Conservation (phyloP, 768 basidiomycete genomes). For the Pulveroboletus ravenelii region DNA sequence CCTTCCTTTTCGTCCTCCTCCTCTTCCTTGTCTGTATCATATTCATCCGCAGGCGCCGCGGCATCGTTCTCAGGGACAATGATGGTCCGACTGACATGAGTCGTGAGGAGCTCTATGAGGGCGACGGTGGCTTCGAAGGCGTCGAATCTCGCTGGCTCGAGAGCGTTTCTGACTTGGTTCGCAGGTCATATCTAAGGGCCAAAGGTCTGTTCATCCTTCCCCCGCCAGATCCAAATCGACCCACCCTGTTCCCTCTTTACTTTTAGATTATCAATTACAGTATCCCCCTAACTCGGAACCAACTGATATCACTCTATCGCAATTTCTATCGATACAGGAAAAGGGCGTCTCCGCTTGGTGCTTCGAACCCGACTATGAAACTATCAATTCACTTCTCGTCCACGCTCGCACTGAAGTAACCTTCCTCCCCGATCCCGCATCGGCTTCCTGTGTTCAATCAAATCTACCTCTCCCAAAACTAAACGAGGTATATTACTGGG, state of each 20-base stretch:
- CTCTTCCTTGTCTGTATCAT: conserved; percentile 89
- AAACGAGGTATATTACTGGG: conserved; percentile 99
- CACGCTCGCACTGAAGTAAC: conserved; percentile 96
- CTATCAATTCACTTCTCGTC: conserved; percentile 86
- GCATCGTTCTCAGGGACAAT: conserved; percentile 75
- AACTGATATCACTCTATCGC: conserved; percentile 96
- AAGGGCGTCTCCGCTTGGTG: conserved; percentile 99
- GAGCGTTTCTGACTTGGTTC: conserved; percentile 58
- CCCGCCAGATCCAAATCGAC: conserved; percentile 4
- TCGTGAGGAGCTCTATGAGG: conserved; percentile 83
- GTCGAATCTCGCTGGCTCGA: conserved; percentile 95
- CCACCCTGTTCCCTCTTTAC: background rate
- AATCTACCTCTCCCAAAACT: conserved; percentile 95
- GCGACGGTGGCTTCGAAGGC: conserved; percentile 90
- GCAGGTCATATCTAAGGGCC: conserved; percentile 73
- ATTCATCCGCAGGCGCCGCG: conserved; percentile 70
- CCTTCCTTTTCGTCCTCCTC: conserved; percentile 87
- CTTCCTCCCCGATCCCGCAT: conserved; percentile 93
- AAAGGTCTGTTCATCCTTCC: conserved; percentile 57
- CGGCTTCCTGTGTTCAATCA: conserved; percentile 91
- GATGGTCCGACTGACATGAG: conserved; percentile 94
- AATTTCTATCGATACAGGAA: conserved; percentile 98
- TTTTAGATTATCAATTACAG: conserved; percentile 73
- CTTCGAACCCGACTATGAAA: conserved; percentile 98
- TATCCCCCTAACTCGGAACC: conserved; percentile 96